These are phyloP conservation scores for Exophiala spinifera DNA, from an alignment of 2,329 filamentous ascomycete genomes.

Conservation along the genomic window DNA sequence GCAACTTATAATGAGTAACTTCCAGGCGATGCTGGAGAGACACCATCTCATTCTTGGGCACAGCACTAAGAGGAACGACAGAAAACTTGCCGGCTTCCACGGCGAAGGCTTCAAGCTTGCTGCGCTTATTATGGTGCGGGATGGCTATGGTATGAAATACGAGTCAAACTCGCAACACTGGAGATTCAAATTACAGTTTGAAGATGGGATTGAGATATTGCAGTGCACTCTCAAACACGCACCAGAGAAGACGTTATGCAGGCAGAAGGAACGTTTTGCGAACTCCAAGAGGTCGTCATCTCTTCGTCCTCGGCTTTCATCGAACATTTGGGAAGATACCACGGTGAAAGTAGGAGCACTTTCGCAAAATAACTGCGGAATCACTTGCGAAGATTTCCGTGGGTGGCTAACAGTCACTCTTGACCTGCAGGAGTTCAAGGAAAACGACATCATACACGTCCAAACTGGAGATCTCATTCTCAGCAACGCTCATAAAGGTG, in stretches of 20 bases:
- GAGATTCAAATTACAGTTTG: slow-evolving; percentile 25
- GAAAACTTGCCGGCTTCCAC: slow-evolving; percentile 27
- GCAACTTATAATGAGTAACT: slow-evolving; percentile 28
- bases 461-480: slow-evolving; percentile 16
- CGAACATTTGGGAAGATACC: slow-evolving; percentile 22
- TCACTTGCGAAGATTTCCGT: slow-evolving; percentile 10
- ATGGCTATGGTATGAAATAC: slow-evolving; percentile 24
- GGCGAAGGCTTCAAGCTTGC: slow-evolving; percentile 34
- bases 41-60: slow-evolving; percentile 12
- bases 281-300: not conserved
- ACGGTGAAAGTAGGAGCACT: slow-evolving; percentile 14
- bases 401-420: slow-evolving; percentile 18
- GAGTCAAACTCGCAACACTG: slow-evolving; percentile 25
- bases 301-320: not conserved
- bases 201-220: not conserved
- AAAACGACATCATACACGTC: slow-evolving; percentile 8
- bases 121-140: slow-evolving; percentile 29
- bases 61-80: slow-evolving; percentile 20
- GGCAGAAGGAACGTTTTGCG: not conserved
- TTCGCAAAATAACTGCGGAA: not conserved
- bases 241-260: not conserved
- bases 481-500: slow-evolving; percentile 4
- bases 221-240: slow-evolving; percentile 2
- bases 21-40: slow-evolving; percentile 23
- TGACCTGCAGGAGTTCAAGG: slow-evolving; percentile 13